Evolutionary conservation across 2,329 filamentous ascomycete genomes (phyloP).

Genomic region (Pseudocercospora macadamiae): DNA sequence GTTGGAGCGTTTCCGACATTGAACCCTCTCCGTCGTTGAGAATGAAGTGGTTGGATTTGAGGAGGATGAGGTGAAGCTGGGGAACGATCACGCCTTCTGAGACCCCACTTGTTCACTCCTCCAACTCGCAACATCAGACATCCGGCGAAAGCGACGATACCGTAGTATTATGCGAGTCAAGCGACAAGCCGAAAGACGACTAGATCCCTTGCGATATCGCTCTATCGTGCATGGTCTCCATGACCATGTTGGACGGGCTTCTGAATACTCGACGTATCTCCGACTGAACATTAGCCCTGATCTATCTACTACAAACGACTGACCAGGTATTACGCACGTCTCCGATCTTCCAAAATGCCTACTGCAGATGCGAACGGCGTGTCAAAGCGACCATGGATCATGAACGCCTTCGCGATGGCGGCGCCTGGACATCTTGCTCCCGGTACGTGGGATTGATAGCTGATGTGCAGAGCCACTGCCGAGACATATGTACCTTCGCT

Average conservation of each 20-base stretch:
- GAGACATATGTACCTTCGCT: constrained; percentile 10
- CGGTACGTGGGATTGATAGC: constrained; percentile 29
- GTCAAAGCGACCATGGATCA: constrained; percentile 44
- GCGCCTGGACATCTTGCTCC: constrained; percentile 51
- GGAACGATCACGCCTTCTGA: constrained; percentile 14
- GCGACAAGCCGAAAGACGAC: constrained; percentile 15
- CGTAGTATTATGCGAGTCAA: background rate
- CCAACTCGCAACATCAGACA: background rate
- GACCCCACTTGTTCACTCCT: constrained; percentile 10
- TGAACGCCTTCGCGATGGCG: constrained; percentile 55
- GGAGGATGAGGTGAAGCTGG: constrained; percentile 8
- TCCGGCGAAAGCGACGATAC: background rate
- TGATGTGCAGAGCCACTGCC: background rate
- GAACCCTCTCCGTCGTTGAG: background rate
- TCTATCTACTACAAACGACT: background rate
- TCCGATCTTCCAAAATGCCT: background rate
- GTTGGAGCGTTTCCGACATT: background rate
- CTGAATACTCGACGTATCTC: background rate
- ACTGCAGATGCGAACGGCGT: background rate
- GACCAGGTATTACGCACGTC: background rate
- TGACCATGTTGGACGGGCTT: background rate
- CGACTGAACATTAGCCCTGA: background rate
- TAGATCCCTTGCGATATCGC: background rate
- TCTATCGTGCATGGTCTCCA: background rate
- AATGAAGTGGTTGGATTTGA: constrained; percentile 9